Conservation (phyloP, 2,329 filamentous ascomycete genomes). For the Colletotrichum magnum region DNA sequence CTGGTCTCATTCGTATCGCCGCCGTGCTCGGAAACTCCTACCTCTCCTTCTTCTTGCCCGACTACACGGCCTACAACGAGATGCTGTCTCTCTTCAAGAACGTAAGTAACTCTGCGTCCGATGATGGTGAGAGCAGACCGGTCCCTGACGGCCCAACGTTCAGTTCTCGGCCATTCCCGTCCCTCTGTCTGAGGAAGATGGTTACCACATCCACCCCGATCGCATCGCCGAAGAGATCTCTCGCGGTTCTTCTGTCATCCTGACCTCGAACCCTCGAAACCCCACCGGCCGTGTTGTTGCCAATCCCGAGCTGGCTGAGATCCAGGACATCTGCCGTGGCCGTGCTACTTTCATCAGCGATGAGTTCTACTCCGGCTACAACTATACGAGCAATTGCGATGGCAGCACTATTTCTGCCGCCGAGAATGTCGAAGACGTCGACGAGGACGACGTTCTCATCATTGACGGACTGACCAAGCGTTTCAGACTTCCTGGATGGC, state of each 20-base stretch:
- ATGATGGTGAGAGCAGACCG: background rate
- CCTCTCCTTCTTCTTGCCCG: constrained; percentile 92
- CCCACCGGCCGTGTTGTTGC: constrained; percentile 90
- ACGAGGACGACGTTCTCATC: constrained; percentile 91
- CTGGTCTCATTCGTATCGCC: constrained; percentile 93
- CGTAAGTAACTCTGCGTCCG: constrained; percentile 56
- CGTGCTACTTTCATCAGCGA: constrained; percentile 94
- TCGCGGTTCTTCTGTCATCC: constrained; percentile 86
- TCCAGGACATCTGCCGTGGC: constrained; percentile 93
- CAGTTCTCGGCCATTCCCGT: constrained; percentile 90
- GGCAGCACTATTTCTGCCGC: constrained; percentile 90
- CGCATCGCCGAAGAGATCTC: constrained; percentile 94
- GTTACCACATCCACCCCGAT: constrained; percentile 93
- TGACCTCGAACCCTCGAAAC: constrained; percentile 96
- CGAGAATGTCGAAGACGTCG: constrained; percentile 90
- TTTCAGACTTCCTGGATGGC: constrained; percentile 95
- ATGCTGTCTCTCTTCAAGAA: constrained; percentile 97
- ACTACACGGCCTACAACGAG: constrained; percentile 98
- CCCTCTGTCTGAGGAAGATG: constrained; percentile 86
- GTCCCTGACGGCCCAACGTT: constrained; percentile 3
- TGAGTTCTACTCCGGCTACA: constrained; percentile 97
- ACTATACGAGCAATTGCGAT: constrained; percentile 94
- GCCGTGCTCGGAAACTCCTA: constrained; percentile 94
- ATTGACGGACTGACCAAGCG: constrained; percentile 97
- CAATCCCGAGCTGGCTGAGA: constrained; percentile 88